These are phyloP conservation scores for Yarrowia sp. DNA, from an alignment of 805 yeast genomes.

Conservation along the genomic window DNA sequence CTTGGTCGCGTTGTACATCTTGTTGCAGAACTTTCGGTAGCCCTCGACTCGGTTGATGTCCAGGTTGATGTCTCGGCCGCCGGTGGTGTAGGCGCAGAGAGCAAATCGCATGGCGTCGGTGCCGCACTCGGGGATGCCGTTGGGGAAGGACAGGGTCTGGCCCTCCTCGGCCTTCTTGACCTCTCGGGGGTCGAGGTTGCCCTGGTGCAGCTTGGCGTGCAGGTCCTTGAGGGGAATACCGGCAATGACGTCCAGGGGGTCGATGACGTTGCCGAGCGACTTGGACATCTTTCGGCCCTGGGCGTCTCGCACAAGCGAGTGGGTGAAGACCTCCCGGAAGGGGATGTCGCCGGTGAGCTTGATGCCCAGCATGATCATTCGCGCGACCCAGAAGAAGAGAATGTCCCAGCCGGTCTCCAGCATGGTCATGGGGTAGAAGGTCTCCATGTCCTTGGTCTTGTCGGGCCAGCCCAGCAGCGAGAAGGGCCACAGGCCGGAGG, in stretches of 20 bases:
- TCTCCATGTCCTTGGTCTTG: constrained; percentile 65
- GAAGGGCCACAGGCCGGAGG: constrained; percentile 97
- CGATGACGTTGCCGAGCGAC: constrained; percentile 93
- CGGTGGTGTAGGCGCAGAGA: constrained; percentile 95
- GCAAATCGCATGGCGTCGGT: constrained; percentile 98
- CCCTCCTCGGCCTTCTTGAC: constrained; percentile 83
- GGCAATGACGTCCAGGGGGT: constrained; percentile 88
- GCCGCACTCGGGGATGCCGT: constrained; percentile 99
- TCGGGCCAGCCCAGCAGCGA: constrained; percentile 96
- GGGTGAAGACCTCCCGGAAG: constrained; percentile 95
- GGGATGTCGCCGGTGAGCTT: constrained; percentile 90
- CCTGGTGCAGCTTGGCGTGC: constrained; percentile 70
- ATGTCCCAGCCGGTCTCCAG: constrained; percentile 99
- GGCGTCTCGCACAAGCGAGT: constrained; percentile 96
- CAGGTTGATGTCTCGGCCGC: constrained; percentile 96
- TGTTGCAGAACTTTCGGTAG: constrained; percentile 98
- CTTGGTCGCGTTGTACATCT: constrained; percentile 98
- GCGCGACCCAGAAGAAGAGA: constrained; percentile 96
- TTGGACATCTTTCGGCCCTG: constrained; percentile 99
- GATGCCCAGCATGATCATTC: constrained; percentile 90
- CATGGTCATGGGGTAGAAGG: constrained; percentile 87
- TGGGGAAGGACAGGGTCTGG: constrained; percentile 85
- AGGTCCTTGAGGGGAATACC: constrained; percentile 81
- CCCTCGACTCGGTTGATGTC: constrained; percentile 97
- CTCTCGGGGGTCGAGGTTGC: constrained; percentile 89